These are phyloP conservation scores for Comarum palustre DNA, from an alignment of 306 rosid species.

Conservation along the genomic window DNA sequence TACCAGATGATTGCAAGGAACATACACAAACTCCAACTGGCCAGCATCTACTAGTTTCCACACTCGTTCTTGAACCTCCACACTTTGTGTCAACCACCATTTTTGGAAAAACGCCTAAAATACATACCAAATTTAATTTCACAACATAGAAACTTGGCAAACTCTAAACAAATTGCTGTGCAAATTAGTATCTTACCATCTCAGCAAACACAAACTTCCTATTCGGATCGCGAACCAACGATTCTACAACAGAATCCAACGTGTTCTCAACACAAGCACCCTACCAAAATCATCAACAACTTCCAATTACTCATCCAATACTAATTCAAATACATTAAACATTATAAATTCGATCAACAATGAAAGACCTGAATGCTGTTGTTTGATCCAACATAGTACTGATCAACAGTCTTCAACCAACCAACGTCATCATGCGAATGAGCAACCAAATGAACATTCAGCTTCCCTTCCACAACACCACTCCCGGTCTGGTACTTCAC, in stretches of 20 bases:
- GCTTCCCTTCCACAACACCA: constrained; percentile 51
- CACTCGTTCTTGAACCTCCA: constrained; percentile 50
- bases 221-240: constrained; percentile 70
- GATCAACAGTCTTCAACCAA: constrained; percentile 84
- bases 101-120: constrained; percentile 69
- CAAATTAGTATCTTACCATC: constrained; percentile 44
- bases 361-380: constrained; percentile 64
- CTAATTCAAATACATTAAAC: not conserved
- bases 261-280: constrained; percentile 79
- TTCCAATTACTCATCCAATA: not conserved
- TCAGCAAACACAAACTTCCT: constrained; percentile 82
- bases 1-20: not conserved
- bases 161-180: too few relatives aligned
- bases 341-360: not conserved
- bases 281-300: constrained; percentile 27
- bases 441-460: constrained; percentile 82
- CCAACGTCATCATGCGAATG: constrained; percentile 92
- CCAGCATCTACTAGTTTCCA: constrained; percentile 57
- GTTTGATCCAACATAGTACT: constrained; percentile 82
- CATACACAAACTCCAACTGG: constrained; percentile 74
- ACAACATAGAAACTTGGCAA: not conserved
- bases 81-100: constrained; percentile 79
- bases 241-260: constrained; percentile 68
- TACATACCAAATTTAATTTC: constrained; percentile 1
- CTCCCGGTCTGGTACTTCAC: constrained; percentile 54